Evolutionary conservation across 768 basidiomycete species (phyloP).

Genomic region (Lactifluus echinatus): DNA sequence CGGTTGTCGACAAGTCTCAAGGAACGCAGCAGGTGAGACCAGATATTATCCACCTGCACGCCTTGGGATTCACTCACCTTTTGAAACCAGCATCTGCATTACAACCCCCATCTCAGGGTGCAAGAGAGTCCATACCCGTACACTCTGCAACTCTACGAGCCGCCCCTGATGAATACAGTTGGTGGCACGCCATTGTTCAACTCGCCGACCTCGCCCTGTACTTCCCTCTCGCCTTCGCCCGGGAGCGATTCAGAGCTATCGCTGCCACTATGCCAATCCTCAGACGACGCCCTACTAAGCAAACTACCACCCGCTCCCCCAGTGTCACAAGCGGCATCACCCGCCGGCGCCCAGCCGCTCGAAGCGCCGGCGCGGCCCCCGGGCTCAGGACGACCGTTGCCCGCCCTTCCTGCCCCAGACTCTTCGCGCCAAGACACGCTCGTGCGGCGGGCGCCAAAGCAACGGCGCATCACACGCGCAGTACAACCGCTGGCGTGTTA

Average conservation of each 20-base stretch:
- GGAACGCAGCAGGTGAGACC: conserved; percentile 2
- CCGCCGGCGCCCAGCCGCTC: not conserved
- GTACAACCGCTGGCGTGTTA: conserved; percentile 16
- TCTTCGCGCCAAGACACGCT: not conserved
- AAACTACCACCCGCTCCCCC: not conserved
- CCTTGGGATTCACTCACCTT: not conserved
- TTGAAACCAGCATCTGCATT: not conserved
- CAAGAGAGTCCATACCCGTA: not conserved
- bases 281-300: not conserved
- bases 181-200: not conserved
- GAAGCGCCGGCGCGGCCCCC: not conserved
- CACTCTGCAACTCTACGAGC: not conserved
- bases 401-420: not conserved
- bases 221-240: not conserved
- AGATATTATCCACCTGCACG: not conserved
- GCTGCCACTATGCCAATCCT: not conserved
- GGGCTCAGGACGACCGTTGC: not conserved
- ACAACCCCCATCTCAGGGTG: not conserved
- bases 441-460: conserved; percentile 13
- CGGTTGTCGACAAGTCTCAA: not conserved
- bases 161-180: not conserved
- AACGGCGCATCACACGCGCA: conserved; percentile 9
- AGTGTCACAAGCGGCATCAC: not conserved
- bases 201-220: not conserved
- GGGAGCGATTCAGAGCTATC: conserved; percentile 5